phyloP scores from a whole-genome alignment of 345 rosid species.

The Sisymbrium irio region DNA sequence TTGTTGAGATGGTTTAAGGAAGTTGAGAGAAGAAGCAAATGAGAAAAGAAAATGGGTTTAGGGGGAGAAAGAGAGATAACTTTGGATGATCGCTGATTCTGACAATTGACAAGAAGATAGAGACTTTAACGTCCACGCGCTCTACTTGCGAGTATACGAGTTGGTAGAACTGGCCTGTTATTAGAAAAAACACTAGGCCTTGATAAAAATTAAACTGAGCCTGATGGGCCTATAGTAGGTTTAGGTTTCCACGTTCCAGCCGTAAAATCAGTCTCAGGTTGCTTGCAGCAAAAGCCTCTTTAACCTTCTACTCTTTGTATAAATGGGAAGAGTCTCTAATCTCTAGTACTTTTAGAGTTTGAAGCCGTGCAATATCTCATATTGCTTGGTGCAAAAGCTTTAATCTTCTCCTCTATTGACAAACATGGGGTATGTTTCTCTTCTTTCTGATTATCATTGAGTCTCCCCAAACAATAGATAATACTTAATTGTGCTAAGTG shows the following conservation, averaged over 20 bases:
- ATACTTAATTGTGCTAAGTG: no score
- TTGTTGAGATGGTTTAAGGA: background rate
- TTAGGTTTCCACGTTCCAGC: no score
- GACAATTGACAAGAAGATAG: conserved; percentile 21
- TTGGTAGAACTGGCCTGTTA: background rate
- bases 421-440: conserved; percentile 33
- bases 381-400: background rate
- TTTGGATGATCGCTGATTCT: conserved; percentile 6
- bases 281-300: background rate
- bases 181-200: background rate
- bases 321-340: no score
- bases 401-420: conserved; percentile 18
- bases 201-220: background rate
- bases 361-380: conserved; percentile 2
- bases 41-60: conserved; percentile 4
- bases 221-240: background rate
- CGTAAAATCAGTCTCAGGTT: background rate
- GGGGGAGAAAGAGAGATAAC: conserved; percentile 17
- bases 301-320: background rate
- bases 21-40: background rate
- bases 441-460: background rate
- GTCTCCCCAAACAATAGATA: background rate
- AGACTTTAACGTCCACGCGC: conserved; percentile 13
- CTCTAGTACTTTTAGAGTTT: conserved; percentile 18
- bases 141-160: conserved; percentile 9